These are phyloP conservation scores for Vigna angularis DNA, from an alignment of 306 rosid species.

Conservation along the genomic window DNA sequence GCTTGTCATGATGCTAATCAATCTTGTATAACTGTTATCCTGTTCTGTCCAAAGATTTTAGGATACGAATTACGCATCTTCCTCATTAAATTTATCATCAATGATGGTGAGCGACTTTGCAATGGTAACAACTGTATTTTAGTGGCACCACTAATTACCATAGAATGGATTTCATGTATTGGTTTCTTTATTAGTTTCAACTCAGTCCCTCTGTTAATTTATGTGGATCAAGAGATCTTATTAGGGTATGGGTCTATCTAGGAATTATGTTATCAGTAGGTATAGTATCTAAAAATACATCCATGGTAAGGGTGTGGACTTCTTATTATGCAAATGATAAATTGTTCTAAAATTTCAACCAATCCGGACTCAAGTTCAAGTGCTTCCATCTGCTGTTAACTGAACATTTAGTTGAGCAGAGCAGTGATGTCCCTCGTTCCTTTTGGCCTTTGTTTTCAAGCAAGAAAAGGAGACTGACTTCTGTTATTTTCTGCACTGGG, in stretches of 20 bases:
- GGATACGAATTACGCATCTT: slow-evolving; percentile 12
- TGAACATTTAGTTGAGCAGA: slow-evolving; percentile 65
- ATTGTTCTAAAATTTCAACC: slow-evolving; percentile 51
- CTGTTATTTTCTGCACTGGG: slow-evolving; percentile 83
- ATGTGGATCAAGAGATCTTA: slow-evolving; percentile 50
- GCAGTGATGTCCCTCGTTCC: slow-evolving; percentile 61
- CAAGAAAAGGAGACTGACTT: slow-evolving; percentile 82
- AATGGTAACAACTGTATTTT: slow-evolving; percentile 39
- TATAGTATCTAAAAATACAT: slow-evolving; percentile 50
- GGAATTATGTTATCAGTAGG: slow-evolving; percentile 50
- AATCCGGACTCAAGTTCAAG: slow-evolving; percentile 58
- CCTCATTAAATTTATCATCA: slow-evolving; percentile 28
- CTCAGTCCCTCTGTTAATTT: slow-evolving; percentile 36
- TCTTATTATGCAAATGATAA: slow-evolving; percentile 52
- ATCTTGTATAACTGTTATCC: slow-evolving; percentile 14
- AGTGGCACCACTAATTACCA: slow-evolving; percentile 42
- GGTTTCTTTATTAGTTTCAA: slow-evolving; percentile 49
- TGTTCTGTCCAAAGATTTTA: slow-evolving; percentile 33
- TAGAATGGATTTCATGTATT: slow-evolving; percentile 29
- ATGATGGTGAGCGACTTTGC: slow-evolving; percentile 28
- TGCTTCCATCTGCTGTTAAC: slow-evolving; percentile 61
- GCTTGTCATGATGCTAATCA: slow-evolving; percentile 36
- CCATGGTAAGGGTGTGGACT: slow-evolving; percentile 74
- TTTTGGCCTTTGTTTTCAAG: slow-evolving; percentile 70
- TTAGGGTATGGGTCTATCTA: slow-evolving; percentile 45